Evolutionary conservation across 306 rosid genomes (phyloP).

Genomic region (Cercis canadensis): DNA sequence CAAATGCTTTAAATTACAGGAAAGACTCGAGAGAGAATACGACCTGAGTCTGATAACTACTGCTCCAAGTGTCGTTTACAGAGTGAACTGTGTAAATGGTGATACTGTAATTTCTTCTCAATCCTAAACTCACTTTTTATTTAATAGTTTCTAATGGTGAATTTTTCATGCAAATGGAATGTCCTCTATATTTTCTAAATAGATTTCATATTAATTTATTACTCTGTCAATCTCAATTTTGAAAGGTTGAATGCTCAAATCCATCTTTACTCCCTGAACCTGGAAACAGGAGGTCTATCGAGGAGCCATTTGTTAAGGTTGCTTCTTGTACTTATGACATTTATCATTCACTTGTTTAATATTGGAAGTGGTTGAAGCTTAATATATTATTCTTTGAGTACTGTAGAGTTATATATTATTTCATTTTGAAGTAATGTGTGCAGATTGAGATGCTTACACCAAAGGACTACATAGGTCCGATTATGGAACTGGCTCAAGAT

Average conservation of each 20-base stretch:
- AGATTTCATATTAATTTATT: conserved; percentile 31
- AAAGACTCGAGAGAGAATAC: conserved; percentile 83
- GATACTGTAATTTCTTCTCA: conserved; percentile 78
- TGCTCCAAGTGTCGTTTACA: conserved; percentile 87
- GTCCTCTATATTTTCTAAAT: conserved; percentile 19
- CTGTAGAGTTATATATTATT: neutral
- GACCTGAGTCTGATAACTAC: conserved; percentile 81
- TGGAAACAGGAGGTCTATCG: conserved; percentile 71
- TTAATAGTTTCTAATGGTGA: conserved; percentile 22
- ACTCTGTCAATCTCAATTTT: conserved; percentile 37
- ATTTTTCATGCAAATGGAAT: conserved; percentile 29
- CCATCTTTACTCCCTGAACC: conserved; percentile 87
- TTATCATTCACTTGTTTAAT: conserved; percentile 28
- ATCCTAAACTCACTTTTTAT: conserved; percentile 52
- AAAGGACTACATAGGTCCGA: conserved; percentile 84
- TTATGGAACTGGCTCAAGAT: conserved; percentile 97
- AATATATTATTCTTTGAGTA: conserved; percentile 10
- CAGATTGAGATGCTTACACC: conserved; percentile 96
- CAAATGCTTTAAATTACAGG: conserved; percentile 52
- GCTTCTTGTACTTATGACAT: conserved; percentile 31
- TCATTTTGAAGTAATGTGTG: conserved; percentile 38
- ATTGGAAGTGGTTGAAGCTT: conserved; percentile 28
- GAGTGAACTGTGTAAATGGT: conserved; percentile 69
- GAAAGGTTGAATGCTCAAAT: conserved; percentile 78
- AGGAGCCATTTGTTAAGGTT: conserved; percentile 83